A percentile compares a stretch with the other conserved stretches of the same genome.
phyloP scores from a whole-genome alignment of 192 early-diverging fungal species.

The Coemansia sp. region DNA sequence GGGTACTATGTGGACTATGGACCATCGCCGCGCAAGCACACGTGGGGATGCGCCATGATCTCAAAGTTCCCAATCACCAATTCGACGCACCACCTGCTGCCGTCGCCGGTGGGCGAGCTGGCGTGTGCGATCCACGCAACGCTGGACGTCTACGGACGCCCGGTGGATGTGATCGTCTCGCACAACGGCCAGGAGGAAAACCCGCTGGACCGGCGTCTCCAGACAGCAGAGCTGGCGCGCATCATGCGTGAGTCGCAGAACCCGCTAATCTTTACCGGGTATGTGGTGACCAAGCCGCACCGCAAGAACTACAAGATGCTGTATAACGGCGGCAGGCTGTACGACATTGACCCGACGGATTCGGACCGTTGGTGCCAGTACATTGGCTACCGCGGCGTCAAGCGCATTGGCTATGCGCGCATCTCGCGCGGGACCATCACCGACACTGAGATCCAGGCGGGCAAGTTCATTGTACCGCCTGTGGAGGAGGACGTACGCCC shows the following conservation, averaged over 20 bases:
- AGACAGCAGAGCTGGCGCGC: slow-evolving; percentile 71
- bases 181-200: slow-evolving; percentile 83
- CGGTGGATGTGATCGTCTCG: slow-evolving; percentile 73
- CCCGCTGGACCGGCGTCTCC: slow-evolving; percentile 62
- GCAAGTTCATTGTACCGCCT: slow-evolving; percentile 60
- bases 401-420: slow-evolving; percentile 68
- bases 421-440: slow-evolving; percentile 74
- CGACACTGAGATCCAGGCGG: slow-evolving; percentile 78
- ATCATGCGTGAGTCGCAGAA: slow-evolving; percentile 69
- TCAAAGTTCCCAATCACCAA: slow-evolving; percentile 78
- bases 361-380: slow-evolving; percentile 82
- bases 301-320: slow-evolving; percentile 58
- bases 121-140: slow-evolving; percentile 86
- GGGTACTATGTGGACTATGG: slow-evolving; percentile 76
- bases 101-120: slow-evolving; percentile 73
- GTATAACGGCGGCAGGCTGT: slow-evolving; percentile 59
- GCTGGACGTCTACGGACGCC: slow-evolving; percentile 70
- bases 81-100: slow-evolving; percentile 69
- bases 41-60: slow-evolving; percentile 79
- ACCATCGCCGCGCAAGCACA: slow-evolving; percentile 79
- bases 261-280: slow-evolving; percentile 74
- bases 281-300: slow-evolving; percentile 71
- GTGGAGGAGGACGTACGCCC: slow-evolving; percentile 16
- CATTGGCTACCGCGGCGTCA: slow-evolving; percentile 70
- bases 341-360: slow-evolving; percentile 72